Conservation (phyloP, 176 grass and related monocot species). For the Oryza australiensis region DNA sequence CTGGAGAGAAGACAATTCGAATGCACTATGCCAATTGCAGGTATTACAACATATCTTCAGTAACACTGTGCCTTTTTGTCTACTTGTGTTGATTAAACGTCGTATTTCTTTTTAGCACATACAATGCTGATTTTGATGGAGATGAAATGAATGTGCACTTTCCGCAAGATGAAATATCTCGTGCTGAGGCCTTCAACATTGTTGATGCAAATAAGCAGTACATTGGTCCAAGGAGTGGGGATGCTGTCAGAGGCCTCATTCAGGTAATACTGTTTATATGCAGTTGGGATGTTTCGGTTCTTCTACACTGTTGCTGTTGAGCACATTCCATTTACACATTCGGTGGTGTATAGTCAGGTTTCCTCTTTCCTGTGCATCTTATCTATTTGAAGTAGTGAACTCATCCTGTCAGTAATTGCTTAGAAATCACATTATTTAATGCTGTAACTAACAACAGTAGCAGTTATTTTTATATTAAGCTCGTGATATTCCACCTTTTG, state of each 20-base stretch:
- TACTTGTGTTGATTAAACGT: neutral
- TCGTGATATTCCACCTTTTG: slow-evolving; percentile 18
- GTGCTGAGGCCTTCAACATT: slow-evolving; percentile 88
- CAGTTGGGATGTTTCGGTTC: neutral
- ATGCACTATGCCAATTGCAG: slow-evolving; percentile 99
- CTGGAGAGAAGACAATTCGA: slow-evolving; percentile 90
- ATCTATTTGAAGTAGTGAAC: slow-evolving; percentile 1
- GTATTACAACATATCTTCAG: slow-evolving; percentile 41
- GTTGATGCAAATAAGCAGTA: slow-evolving; percentile 97
- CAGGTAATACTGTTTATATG: slow-evolving; percentile 50
- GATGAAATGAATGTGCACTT: slow-evolving; percentile 99
- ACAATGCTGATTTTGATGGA: slow-evolving; percentile 99
- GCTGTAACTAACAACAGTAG: slow-evolving; percentile 22
- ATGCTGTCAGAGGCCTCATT: slow-evolving; percentile 91
- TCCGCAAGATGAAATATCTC: slow-evolving; percentile 98
- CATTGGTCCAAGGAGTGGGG: slow-evolving; percentile 80
- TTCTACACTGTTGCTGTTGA: slow-evolving; percentile 15
- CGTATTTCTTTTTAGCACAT: slow-evolving; percentile 64
- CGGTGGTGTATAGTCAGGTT: slow-evolving; percentile 9
- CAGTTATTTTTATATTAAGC: neutral
- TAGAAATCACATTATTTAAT: neutral
- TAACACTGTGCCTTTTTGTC: neutral
- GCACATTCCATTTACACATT: slow-evolving; percentile 7
- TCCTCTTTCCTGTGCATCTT: neutral
- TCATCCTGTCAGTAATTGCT: neutral